Percentiles rank a stretch among this genome's conserved stretches.
phyloP scores from a whole-genome alignment of 495 filamentous ascomycete species.

The Hypoxylon subgilvum region DNA sequence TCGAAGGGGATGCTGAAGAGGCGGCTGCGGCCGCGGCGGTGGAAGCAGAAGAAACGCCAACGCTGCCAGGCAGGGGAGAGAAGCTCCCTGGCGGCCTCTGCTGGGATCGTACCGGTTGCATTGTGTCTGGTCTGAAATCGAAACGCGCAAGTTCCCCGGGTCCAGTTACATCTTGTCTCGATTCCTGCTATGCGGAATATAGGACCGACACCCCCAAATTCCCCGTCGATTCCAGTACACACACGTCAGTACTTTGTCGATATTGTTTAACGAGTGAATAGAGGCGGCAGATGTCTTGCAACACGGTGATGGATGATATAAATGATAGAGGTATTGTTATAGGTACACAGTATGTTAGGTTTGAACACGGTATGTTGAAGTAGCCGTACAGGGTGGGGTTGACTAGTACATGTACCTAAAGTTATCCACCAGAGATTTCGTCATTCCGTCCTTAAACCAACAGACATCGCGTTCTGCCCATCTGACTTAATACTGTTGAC shows the following conservation, averaged over 20 bases:
- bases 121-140: conserved; percentile 39
- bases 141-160: conserved; percentile 21
- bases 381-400: too few species aligned
- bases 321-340: too few species aligned
- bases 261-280: too few species aligned
- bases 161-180: conserved; percentile 47
- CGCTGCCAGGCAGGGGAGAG: conserved; percentile 53
- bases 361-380: too few species aligned
- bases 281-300: too few species aligned
- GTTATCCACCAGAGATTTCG: too few species aligned
- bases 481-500: too few species aligned
- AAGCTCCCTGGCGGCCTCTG: conserved; percentile 61
- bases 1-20: conserved; percentile 34
- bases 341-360: too few species aligned
- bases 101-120: conserved; percentile 57
- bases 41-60: conserved; percentile 23
- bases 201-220: conserved; percentile 21
- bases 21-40: conserved; percentile 32
- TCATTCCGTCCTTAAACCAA: too few species aligned
- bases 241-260: too few species aligned
- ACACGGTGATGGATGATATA: conserved; percentile 16
- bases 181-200: conserved; percentile 21
- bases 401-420: too few species aligned
- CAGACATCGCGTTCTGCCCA: too few species aligned
- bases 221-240: neutral